Evolutionary conservation across 177 flowering plant genomes (phyloP), one percentile per base, ranked within the genome.

Genomic region (Telopea speciosissima): DNA sequence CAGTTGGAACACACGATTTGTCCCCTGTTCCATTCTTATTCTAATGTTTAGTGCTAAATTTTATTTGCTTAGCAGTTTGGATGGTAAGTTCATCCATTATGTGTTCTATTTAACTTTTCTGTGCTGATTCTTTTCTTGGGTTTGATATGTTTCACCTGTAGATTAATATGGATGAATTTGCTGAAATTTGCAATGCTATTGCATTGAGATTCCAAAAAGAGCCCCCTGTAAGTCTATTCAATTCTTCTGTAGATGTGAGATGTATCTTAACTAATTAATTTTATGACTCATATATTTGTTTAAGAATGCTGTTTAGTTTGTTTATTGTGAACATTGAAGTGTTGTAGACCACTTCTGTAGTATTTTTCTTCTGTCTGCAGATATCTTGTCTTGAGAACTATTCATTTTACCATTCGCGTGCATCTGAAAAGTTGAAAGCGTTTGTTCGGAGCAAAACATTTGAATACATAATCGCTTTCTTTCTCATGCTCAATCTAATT

Each of bases 141-240:
- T 4, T 24, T 45, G 3, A 19, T 8, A 5, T 72, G 62, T 74
- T 67, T 74, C 56, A 66, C 40, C 5, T 81, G 67, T 76, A 91
- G 97, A 91, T 91, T 68, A 85, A 88, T 83, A 62, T 74, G 87
- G 90, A 90, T 49, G 99, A 95, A 78, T 95, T 95, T 80, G 76
- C 72, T 68, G 99, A 95, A 79, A 91, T 95, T 36, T 90, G 94
- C 83, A 83, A 88, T 79, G 96, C 97, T 25, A 95, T 95, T 71
- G 92, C 90, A 25, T 72, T 89, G 61, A 84, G 85, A 74, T 95
- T 95, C 75, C 83, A 86, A 63, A 95, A 91, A 79, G 99, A 91
- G 83, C 82, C 87, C 70, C 13, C 73, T 74, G 97, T 91, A 79
- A 89, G 90, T 82, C n/a, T 58, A 12, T 58, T n/a, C 13, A 3